These are phyloP conservation scores for Microbotryum saponariae DNA, from an alignment of 1,284 basidiomycete genomes.

Conservation along the genomic window DNA sequence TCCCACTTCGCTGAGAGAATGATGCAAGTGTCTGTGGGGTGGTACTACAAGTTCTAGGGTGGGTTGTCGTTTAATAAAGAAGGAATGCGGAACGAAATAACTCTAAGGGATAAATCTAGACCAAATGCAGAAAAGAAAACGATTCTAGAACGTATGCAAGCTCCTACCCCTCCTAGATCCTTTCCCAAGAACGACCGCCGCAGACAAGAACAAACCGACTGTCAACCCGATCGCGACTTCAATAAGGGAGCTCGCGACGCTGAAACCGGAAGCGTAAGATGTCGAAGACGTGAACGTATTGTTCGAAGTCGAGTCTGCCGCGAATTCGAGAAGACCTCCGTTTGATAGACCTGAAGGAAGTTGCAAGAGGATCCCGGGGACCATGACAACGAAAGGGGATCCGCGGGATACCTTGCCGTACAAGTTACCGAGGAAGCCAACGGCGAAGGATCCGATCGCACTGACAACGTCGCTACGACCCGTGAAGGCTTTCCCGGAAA, in stretches of 20 bases:
- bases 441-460: constrained; percentile 60
- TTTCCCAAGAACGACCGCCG: constrained; percentile 40
- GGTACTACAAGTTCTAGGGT: too few relatives aligned
- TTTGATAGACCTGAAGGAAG: constrained; percentile 77
- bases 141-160: too few relatives aligned
- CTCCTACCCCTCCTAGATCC: constrained; percentile 43
- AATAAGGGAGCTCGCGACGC: constrained; percentile 44
- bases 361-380: constrained; percentile 71
- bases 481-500: constrained; percentile 56
- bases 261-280: constrained; percentile 58
- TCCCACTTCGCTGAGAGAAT: too few relatives aligned
- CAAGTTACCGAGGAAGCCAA: constrained; percentile 72
- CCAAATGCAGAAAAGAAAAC: not conserved
- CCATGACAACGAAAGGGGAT: constrained; percentile 61
- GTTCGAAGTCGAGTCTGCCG: constrained; percentile 42
- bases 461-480: constrained; percentile 50
- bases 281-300: constrained; percentile 49
- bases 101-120: not conserved
- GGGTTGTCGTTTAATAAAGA: too few relatives aligned
- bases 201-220: constrained; percentile 57
- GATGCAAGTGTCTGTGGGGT: too few relatives aligned
- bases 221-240: constrained; percentile 51
- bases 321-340: constrained; percentile 72
- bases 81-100: not conserved
- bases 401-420: constrained; percentile 73